Evolutionary conservation across 1,284 basidiomycete species (phyloP), one percentile per base, ranked within the genome.

Genomic region (Pyrrhoderma noxium): DNA sequence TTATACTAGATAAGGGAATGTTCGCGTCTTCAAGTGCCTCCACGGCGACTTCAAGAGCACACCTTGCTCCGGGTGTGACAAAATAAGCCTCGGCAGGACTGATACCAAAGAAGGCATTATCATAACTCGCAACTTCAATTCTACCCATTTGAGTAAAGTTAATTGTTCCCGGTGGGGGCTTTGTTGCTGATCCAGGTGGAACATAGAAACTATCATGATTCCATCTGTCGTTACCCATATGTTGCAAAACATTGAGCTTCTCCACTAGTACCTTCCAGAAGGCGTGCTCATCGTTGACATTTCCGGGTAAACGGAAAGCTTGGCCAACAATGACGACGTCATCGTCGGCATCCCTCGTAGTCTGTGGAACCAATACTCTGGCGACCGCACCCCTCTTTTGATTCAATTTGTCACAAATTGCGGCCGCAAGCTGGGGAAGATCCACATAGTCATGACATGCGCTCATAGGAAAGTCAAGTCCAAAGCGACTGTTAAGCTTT

Each of bases 1-100:
- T 68, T 4, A 70, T 52, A 25, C 57, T 57, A 8, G 63, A 63
- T 14, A 60, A 48, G 1, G 67, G 62, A 16, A 69, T 67, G 45
- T 67, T 67, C 0, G 67, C 67, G 49, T 67, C 64, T 49, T 70
- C 68, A n/a, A 70, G 56, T 0, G 67, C 68, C 47, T 68, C 64
- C 46, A 67, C 67, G 0, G 66, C 60, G 8, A 64, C 57, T 52
- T 70, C 67, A 42, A 70, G 56, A 3, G 62, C 60, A 3, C 68
- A 60, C 8, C 67, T 62, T 16, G 64, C 60, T 13, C 59, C 58
- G 0, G 67, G 67, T 1, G 61, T 56, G n/a, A 69, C 56, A 45
- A 58, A 59, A 42, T 63, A 62, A 0, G 67, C 67, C 51, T 69
- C 67, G 3, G 65, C 59, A 4, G 62, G 60, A 1, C 66, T 63